Evolutionary conservation across 2,329 filamentous ascomycete species (phyloP).

Genomic region (Seiridium unicorne): DNA sequence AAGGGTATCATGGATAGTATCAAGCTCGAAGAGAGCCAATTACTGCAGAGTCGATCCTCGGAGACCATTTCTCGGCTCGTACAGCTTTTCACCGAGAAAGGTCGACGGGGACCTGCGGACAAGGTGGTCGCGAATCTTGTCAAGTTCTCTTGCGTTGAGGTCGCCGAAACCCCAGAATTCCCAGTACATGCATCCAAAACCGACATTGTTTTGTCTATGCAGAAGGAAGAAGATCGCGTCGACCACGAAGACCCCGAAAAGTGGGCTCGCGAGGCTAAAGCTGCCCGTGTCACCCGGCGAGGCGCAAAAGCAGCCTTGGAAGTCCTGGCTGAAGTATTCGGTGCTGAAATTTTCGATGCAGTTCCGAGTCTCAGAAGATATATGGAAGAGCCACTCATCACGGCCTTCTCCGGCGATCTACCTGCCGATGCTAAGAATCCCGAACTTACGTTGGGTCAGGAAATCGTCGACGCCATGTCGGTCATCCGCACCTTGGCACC

Average conservation of each 20-base stretch:
- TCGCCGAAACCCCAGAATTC: slow-evolving; percentile 95
- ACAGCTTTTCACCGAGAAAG: slow-evolving; percentile 77
- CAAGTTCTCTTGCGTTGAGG: slow-evolving; percentile 97
- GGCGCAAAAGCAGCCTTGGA: slow-evolving; percentile 94
- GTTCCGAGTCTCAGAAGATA: slow-evolving; percentile 79
- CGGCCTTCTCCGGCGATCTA: slow-evolving; percentile 70
- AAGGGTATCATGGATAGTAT: slow-evolving; percentile 98
- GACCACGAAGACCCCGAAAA: slow-evolving; percentile 85
- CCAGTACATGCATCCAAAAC: slow-evolving; percentile 76
- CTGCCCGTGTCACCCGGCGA: slow-evolving; percentile 84
- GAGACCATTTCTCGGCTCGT: slow-evolving; percentile 81
- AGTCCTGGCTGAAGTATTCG: slow-evolving; percentile 79
- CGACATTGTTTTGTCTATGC: slow-evolving; percentile 83
- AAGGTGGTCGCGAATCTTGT: slow-evolving; percentile 95
- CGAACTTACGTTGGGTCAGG: slow-evolving; percentile 77
- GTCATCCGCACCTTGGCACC: slow-evolving; percentile 89
- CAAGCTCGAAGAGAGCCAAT: slow-evolving; percentile 88
- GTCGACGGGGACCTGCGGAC: slow-evolving; percentile 82
- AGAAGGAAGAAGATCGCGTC: slow-evolving; percentile 94
- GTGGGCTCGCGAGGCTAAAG: slow-evolving; percentile 85
- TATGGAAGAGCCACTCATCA: slow-evolving; percentile 77
- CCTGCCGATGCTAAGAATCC: slow-evolving; percentile 73
- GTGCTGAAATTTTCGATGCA: slow-evolving; percentile 71
- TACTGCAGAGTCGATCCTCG: slow-evolving; percentile 84
- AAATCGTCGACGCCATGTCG: slow-evolving; percentile 91